Percentiles rank a stretch among this genome's conserved stretches.
Evolutionary conservation across 2,329 filamentous ascomycete species (phyloP).

Genomic region (Penicillium hesseltinei): DNA sequence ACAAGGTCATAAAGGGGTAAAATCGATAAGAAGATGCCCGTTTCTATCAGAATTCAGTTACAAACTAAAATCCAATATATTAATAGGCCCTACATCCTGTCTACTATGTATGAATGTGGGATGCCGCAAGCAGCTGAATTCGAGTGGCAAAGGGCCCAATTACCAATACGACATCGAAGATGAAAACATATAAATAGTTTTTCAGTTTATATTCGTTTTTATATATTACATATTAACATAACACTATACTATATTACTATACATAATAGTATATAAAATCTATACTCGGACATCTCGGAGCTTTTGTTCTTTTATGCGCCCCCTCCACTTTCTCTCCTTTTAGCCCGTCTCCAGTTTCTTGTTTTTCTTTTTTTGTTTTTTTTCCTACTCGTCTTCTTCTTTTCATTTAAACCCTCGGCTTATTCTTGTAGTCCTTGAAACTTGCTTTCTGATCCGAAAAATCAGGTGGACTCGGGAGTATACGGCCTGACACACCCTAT

Average conservation of each 20-base stretch:
- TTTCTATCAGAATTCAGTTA: conserved; percentile 4
- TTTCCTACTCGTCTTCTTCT: neutral
- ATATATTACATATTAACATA: neutral
- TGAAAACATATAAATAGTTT: neutral
- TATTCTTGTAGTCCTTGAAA: neutral
- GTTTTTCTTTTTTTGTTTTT: conserved; percentile 1
- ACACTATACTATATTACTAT: too few species aligned
- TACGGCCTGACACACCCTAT: conserved; percentile 6
- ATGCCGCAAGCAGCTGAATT: conserved; percentile 17
- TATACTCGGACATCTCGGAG: conserved; percentile 3
- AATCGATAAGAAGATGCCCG: neutral
- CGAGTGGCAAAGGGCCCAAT: conserved; percentile 13
- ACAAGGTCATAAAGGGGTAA: neutral
- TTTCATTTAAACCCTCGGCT: neutral
- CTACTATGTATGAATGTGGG: neutral
- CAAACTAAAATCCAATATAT: neutral
- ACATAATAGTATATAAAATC: neutral
- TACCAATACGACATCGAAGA: conserved; percentile 1
- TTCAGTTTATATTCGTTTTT: neutral
- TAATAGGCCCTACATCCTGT: neutral
- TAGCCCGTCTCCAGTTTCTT: neutral
- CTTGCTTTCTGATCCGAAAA: neutral
- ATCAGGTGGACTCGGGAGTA: conserved; percentile 8
- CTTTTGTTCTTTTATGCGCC: conserved; percentile 4
- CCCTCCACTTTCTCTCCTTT: conserved; percentile 12